phyloP scores from a whole-genome alignment of 805 yeast genomes.

The Wickerhamomyces bisporus region DNA sequence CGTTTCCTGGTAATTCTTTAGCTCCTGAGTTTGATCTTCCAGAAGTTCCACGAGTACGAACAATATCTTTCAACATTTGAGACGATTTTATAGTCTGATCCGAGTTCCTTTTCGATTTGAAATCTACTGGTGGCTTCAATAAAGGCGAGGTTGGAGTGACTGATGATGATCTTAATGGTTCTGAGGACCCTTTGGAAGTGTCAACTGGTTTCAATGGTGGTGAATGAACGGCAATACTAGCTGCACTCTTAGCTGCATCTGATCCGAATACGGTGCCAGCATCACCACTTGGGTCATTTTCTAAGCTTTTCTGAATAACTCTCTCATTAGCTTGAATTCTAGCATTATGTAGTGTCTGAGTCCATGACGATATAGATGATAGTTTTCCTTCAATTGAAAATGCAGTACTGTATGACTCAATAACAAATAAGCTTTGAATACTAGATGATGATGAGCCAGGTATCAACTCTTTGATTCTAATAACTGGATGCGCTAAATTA shows the following conservation, averaged over 20 bases:
- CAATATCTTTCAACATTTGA: slow-evolving; percentile 29
- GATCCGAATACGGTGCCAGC: slow-evolving; percentile 29
- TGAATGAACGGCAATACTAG: slow-evolving; percentile 23
- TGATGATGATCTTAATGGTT: not conserved
- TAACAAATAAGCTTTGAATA: slow-evolving; percentile 44
- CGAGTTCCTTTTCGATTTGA: not conserved
- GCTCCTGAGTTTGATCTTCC: slow-evolving; percentile 4
- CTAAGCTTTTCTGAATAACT: slow-evolving; percentile 21
- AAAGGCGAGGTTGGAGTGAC: too few relatives aligned
- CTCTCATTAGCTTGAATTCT: slow-evolving; percentile 45
- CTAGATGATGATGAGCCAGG: slow-evolving; percentile 27
- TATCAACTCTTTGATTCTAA: slow-evolving; percentile 55
- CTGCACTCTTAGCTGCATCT: slow-evolving; percentile 34
- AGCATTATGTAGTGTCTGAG: slow-evolving; percentile 45
- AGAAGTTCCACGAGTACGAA: slow-evolving; percentile 21
- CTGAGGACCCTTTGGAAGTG: not conserved
- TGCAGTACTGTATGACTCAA: slow-evolving; percentile 49
- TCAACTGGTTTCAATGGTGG: slow-evolving; percentile 5
- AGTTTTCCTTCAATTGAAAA: slow-evolving; percentile 53
- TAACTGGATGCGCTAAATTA: slow-evolving; percentile 44
- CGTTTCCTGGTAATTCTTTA: slow-evolving; percentile 25
- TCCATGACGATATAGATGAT: slow-evolving; percentile 51
- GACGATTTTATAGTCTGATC: too few relatives aligned
- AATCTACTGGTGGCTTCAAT: too few relatives aligned
- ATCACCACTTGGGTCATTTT: slow-evolving; percentile 25